A percentile compares a stretch with the other conserved stretches of the same genome.
These are phyloP conservation scores for Aspergillus biplanus DNA, from an alignment of 495 filamentous ascomycete genomes.

Conservation along the genomic window DNA sequence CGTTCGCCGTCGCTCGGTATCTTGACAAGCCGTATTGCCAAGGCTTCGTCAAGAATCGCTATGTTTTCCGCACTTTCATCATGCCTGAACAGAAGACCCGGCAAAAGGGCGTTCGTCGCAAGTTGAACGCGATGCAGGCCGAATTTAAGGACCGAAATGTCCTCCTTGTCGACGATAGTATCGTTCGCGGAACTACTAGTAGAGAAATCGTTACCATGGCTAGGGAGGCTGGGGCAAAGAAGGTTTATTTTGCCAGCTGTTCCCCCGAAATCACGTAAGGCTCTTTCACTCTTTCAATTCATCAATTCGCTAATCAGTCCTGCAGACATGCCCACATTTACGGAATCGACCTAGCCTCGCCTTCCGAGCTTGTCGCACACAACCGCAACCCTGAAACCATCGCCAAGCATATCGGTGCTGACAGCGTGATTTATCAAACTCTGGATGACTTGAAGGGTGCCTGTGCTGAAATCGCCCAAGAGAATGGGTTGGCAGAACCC, in stretches of 20 bases:
- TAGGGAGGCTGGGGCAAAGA: slow-evolving; percentile 83
- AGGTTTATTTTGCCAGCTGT: slow-evolving; percentile 89
- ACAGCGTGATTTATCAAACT: slow-evolving; percentile 87
- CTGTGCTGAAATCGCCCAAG: slow-evolving; percentile 68
- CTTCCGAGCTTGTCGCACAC: slow-evolving; percentile 82
- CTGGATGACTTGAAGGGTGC: slow-evolving; percentile 82
- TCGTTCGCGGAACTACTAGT: slow-evolving; percentile 90
- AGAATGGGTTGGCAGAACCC: slow-evolving; percentile 55
- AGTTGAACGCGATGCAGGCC: slow-evolving; percentile 79
- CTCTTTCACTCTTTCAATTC: slow-evolving; percentile 3
- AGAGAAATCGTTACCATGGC: slow-evolving; percentile 95
- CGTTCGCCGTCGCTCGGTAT: slow-evolving; percentile 74
- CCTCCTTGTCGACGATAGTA: slow-evolving; percentile 88
- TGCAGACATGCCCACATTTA: slow-evolving; percentile 70
- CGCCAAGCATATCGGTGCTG: slow-evolving; percentile 83
- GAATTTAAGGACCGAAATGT: slow-evolving; percentile 88
- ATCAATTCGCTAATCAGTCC: slow-evolving; percentile 26
- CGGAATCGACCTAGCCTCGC: slow-evolving; percentile 88
- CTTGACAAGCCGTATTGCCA: slow-evolving; percentile 82
- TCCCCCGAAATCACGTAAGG: slow-evolving; percentile 77
- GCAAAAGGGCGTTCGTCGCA: slow-evolving; percentile 63
- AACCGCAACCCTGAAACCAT: slow-evolving; percentile 69
- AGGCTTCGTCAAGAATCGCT: slow-evolving; percentile 92
- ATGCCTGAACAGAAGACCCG: slow-evolving; percentile 87
- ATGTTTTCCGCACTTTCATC: slow-evolving; percentile 95